Evolutionary conservation across 345 rosid species (phyloP).

Genomic region (Populus alba): DNA sequence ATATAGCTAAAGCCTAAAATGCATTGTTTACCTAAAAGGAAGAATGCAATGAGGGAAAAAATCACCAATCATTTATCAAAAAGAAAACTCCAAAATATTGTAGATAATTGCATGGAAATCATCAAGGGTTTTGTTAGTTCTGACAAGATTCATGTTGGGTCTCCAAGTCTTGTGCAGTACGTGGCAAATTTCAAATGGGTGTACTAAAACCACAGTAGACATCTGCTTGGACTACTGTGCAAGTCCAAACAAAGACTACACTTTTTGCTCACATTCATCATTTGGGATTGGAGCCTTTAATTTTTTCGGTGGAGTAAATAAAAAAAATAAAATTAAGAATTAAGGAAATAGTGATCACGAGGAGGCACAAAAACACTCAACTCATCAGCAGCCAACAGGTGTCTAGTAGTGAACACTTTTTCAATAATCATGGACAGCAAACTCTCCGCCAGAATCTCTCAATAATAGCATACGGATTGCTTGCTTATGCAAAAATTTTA

Average conservation of each 20-base stretch:
- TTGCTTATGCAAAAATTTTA: background rate
- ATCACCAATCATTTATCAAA: background rate
- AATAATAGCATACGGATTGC: background rate
- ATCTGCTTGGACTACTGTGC: background rate
- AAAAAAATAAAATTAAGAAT: background rate
- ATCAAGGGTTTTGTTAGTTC: background rate
- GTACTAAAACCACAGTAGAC: background rate
- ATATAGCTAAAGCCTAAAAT: too few species aligned
- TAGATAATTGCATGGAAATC: conserved; percentile 5
- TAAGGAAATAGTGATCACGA: background rate
- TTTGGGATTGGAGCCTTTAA: background rate
- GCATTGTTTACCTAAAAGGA: too few species aligned
- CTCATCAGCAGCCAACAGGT: background rate
- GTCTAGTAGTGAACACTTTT: background rate
- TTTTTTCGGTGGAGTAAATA: background rate
- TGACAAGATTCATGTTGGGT: background rate
- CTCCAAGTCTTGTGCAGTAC: background rate
- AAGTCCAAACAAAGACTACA: background rate
- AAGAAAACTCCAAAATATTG: background rate
- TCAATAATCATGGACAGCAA: background rate
- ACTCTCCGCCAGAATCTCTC: background rate
- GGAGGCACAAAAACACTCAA: background rate
- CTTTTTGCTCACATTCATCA: background rate
- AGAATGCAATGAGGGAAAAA: background rate
- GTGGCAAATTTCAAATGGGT: background rate